A percentile compares a stretch with the other conserved stretches of the same genome.
phyloP scores from a whole-genome alignment of 306 rosid genomes.

The Trichosanthes truncata region DNA sequence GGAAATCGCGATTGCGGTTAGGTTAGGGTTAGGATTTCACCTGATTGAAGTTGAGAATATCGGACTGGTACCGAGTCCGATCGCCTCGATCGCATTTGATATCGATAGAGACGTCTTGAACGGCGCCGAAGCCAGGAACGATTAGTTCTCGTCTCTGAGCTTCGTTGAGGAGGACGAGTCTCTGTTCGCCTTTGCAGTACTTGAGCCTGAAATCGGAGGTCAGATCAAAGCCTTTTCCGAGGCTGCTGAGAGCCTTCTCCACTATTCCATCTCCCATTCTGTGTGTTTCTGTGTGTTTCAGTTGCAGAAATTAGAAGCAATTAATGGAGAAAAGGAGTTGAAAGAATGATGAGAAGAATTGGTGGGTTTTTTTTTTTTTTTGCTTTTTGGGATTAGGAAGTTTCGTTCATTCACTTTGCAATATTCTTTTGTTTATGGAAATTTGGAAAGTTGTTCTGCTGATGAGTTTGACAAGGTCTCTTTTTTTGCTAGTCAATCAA shows the following conservation, averaged over 20 bases:
- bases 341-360: neutral
- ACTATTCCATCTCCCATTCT: slow-evolving; percentile 23
- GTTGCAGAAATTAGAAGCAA: neutral
- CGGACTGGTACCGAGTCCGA: slow-evolving; percentile 58
- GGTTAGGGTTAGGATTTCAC: slow-evolving; percentile 15
- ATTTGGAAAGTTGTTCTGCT: neutral
- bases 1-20: neutral
- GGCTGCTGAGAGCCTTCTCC: slow-evolving; percentile 40
- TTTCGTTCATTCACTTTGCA: neutral
- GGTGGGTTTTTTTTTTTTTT: neutral
- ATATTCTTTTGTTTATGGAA: neutral
- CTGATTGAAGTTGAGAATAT: slow-evolving; percentile 53
- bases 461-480: neutral
- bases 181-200: slow-evolving; percentile 60
- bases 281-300: neutral
- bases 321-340: neutral
- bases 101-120: slow-evolving; percentile 43
- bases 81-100: slow-evolving; percentile 90
- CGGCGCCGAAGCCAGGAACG: slow-evolving; percentile 49
- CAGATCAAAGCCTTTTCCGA: slow-evolving; percentile 89
- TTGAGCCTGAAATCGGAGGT: slow-evolving; percentile 77
- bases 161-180: slow-evolving; percentile 48
- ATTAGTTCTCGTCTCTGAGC: slow-evolving; percentile 19
- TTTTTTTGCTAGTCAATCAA: neutral
- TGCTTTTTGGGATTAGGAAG: neutral